phyloP scores from a whole-genome alignment of 495 filamentous ascomycete genomes.

The Articulospora tetracladia region DNA sequence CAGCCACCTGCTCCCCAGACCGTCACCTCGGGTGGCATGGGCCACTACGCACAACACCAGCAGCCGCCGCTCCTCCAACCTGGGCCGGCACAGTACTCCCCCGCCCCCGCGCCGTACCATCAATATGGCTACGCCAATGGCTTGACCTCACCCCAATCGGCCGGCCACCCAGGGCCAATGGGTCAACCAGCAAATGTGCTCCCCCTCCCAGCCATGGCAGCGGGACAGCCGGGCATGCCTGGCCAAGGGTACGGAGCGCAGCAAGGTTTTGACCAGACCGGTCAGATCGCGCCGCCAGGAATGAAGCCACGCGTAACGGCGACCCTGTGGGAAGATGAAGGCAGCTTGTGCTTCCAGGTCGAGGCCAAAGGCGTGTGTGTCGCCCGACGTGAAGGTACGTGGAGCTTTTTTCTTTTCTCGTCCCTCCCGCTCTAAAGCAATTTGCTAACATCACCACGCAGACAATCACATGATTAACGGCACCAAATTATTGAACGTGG shows the following conservation, averaged over 20 bases:
- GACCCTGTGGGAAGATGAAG: constrained; percentile 97
- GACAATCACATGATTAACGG: constrained; percentile 99
- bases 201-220: constrained; percentile 59
- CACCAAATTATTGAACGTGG: constrained; percentile 94
- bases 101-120: constrained; percentile 56
- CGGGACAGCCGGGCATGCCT: constrained; percentile 45
- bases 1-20: constrained; percentile 78
- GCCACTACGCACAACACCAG: constrained; percentile 66
- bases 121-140: constrained; percentile 74
- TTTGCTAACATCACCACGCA: constrained; percentile 29
- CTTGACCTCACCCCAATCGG: constrained; percentile 69
- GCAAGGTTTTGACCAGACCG: constrained; percentile 77
- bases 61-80: constrained; percentile 83
- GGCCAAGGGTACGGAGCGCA: constrained; percentile 46
- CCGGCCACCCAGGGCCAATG: constrained; percentile 60
- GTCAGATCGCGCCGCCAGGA: constrained; percentile 91
- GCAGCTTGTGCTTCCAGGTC: constrained; percentile 95
- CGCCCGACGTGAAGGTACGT: constrained; percentile 84
- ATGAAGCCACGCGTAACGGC: constrained; percentile 98
- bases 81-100: constrained; percentile 63
- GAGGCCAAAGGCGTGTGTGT: constrained; percentile 96
- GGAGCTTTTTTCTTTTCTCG: not conserved
- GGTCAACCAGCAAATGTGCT: constrained; percentile 57
- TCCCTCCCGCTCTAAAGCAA: no score
- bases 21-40: constrained; percentile 70